Base-by-base conservation (phyloP, 768 basidiomycete species). In the Auricularia sp. region DNA sequence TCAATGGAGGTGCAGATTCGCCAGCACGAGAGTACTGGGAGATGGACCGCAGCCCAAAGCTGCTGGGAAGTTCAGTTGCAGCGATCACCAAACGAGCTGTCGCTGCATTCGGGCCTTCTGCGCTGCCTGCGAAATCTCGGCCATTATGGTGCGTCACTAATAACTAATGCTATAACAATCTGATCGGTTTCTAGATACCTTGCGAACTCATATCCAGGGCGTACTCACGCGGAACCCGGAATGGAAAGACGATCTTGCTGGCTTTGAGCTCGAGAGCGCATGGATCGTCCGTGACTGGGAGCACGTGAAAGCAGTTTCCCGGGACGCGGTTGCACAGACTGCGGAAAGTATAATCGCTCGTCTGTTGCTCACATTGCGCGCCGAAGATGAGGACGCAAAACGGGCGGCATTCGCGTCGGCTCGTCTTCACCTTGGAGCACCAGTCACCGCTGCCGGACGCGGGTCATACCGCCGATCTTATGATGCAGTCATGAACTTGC, bases 51-150 rank as follows among this genome's bases (percentile, higher is more conserved):
- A 8, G 96, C 97, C 7, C 97, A 98, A 75, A 98, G 96, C 71
- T 99, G 97, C 71, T 99, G 97, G 97, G 97, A 99, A 75, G 87
- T 98, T 13, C 83, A 88, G 61, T 80, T 99, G 16, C 96, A 98
- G 72, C 87, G 92, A 65, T 85, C 86, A 24, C 95, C 96, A 0
- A 87, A 96, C 70, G 94, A 96, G 69, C 80, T 96, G 3, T 84
- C 89, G 29, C 89, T 87, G 67, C 96, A 99, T 73, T 75, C 95
- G 16, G 97, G 97, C 14, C 81, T 99, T 10, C 75, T 98, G 67
- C 85, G 92, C 61, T 98, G 96, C 72, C 80, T 98, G 64, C 82
- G 93, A 24, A 97, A 98, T 72, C 81, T 99, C 10, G 97, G 97
- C 8, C 97, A 99, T 74, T 98, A 98, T 74, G 97, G 97, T 95